phyloP scores from a whole-genome alignment of 768 basidiomycete genomes.

The Daedaleopsis sinensis region DNA sequence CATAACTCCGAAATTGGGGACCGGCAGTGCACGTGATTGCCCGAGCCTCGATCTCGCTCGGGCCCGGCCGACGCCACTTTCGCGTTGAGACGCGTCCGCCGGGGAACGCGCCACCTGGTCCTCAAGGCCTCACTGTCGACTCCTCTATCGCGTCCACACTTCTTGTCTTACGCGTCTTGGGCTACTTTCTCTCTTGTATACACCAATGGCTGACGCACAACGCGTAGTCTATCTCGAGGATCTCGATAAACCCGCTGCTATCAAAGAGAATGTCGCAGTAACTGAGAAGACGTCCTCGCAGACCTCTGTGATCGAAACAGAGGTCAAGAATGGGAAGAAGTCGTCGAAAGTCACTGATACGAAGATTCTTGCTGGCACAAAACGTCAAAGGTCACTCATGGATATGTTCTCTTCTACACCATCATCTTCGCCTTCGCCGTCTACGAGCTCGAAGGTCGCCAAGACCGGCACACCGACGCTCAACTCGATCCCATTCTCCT shows the following conservation, averaged over 20 bases:
- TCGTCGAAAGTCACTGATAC: slow-evolving; percentile 4
- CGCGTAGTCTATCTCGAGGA: slow-evolving; percentile 39
- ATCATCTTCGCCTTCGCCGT: slow-evolving; percentile 34
- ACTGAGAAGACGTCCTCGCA: neutral
- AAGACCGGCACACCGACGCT: slow-evolving; percentile 41
- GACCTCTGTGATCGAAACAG: neutral
- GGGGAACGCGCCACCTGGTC: neutral
- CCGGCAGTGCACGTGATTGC: no score
- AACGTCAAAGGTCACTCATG: slow-evolving; percentile 65
- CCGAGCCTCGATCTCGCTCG: neutral
- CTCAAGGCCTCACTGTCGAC: neutral
- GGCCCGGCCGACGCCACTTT: slow-evolving; percentile 18
- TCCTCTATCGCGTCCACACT: slow-evolving; percentile 2
- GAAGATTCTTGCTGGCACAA: slow-evolving; percentile 29
- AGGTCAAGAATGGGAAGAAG: slow-evolving; percentile 5
- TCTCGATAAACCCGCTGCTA: slow-evolving; percentile 23
- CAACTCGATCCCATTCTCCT: slow-evolving; percentile 73
- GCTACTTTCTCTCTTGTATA: neutral
- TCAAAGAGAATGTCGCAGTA: slow-evolving; percentile 7
- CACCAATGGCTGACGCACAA: slow-evolving; percentile 14
- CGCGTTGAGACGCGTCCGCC: slow-evolving; percentile 23
- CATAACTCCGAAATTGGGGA: neutral
- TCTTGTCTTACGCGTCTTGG: slow-evolving; percentile 4
- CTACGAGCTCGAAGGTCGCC: slow-evolving; percentile 46
- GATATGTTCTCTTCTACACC: slow-evolving; percentile 54